A percentile compares a stretch with the other conserved stretches of the same genome.
Evolutionary conservation across 163 green algal species (phyloP).

Genomic region (Chlorella variabilis): DNA sequence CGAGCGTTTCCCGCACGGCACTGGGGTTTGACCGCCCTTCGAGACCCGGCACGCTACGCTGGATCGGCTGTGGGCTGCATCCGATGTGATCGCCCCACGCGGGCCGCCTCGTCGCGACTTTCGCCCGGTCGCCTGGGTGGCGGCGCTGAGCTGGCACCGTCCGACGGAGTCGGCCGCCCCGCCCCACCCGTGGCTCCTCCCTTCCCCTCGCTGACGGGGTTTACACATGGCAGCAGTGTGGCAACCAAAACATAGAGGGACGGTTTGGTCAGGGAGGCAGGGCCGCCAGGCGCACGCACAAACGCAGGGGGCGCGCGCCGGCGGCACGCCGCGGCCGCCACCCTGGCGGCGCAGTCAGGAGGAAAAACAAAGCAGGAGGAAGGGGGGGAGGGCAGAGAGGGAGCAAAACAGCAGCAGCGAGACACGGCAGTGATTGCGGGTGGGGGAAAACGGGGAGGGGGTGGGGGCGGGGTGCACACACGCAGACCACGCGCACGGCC

Average conservation of each 20-base stretch:
- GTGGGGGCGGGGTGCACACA: too few species aligned
- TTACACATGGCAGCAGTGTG: neutral
- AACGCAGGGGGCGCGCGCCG: too few species aligned
- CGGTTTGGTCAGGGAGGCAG: neutral
- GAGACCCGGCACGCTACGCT: neutral
- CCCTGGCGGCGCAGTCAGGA: neutral
- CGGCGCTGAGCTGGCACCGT: neutral
- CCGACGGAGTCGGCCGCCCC: too few species aligned
- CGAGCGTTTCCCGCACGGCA: neutral
- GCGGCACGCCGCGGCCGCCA: too few species aligned
- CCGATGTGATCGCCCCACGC: too few species aligned
- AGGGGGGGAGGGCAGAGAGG: neutral
- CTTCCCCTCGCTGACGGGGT: too few species aligned
- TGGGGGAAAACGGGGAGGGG: neutral
- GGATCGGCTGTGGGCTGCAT: too few species aligned
- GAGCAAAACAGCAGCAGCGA: neutral
- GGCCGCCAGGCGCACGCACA: neutral
- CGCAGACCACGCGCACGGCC: too few species aligned
- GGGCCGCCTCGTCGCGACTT: too few species aligned
- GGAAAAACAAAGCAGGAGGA: neutral
- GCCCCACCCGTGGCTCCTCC: too few species aligned
- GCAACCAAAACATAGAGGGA: neutral
- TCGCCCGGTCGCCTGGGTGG: too few species aligned
- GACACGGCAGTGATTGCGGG: neutral
- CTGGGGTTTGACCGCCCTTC: too few species aligned